Evolutionary conservation across 768 basidiomycete genomes (phyloP).

Genomic region (Suillus occidentalis): DNA sequence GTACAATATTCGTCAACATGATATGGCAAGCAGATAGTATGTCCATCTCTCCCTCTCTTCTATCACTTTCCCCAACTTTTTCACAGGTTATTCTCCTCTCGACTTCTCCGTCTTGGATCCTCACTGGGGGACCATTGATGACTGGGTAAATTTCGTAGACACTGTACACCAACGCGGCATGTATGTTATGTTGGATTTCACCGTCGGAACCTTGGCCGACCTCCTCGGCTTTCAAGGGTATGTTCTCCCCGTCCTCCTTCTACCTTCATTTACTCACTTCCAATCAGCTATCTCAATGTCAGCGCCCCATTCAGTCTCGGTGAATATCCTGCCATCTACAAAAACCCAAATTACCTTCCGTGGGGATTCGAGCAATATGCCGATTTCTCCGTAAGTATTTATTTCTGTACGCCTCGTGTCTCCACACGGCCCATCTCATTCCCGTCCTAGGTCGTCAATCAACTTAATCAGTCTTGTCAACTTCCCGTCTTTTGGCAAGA

Average conservation of each 20-base stretch:
- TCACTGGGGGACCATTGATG: slow-evolving; percentile 83
- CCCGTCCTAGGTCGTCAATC: slow-evolving; percentile 55
- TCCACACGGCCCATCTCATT: background rate
- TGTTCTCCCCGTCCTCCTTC: slow-evolving; percentile 24
- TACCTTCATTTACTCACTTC: slow-evolving; percentile 10
- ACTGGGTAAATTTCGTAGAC: slow-evolving; percentile 78
- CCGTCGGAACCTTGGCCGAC: slow-evolving; percentile 90
- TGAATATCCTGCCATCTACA: slow-evolving; percentile 77
- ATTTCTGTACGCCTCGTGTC: slow-evolving; percentile 1
- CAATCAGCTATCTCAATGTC: slow-evolving; percentile 60
- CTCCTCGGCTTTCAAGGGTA: slow-evolving; percentile 84
- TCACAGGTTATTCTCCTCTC: slow-evolving; percentile 84
- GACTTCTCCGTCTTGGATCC: slow-evolving; percentile 91
- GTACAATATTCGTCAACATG: slow-evolving; percentile 93
- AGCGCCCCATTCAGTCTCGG: slow-evolving; percentile 78
- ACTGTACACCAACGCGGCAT: slow-evolving; percentile 78
- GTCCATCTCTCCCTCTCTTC: slow-evolving; percentile 1
- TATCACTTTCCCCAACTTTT: slow-evolving; percentile 11
- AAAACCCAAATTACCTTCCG: slow-evolving; percentile 70
- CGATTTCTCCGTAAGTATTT: slow-evolving; percentile 65
- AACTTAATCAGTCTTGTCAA: slow-evolving; percentile 70
- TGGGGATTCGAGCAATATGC: slow-evolving; percentile 87
- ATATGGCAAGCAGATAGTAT: slow-evolving; percentile 94
- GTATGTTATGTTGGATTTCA: slow-evolving; percentile 94
- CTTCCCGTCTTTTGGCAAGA: slow-evolving; percentile 83